Evolutionary conservation across 2,329 filamentous ascomycete genomes (phyloP).

Genomic region (Ploettnerulaceae sp.): DNA sequence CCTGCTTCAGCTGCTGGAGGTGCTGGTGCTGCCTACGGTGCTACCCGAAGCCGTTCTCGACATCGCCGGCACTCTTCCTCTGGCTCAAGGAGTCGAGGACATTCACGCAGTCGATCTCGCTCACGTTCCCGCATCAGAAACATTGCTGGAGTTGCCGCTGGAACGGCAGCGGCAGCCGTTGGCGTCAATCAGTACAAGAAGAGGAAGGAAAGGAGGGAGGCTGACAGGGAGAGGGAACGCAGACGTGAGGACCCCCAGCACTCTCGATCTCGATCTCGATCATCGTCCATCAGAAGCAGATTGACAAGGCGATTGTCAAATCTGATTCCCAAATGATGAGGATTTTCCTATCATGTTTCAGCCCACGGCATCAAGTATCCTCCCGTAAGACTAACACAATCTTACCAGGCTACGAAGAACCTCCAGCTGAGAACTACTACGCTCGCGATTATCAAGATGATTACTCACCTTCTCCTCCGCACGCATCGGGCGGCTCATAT

Average conservation of each 20-base stretch:
- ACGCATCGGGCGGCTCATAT: slow-evolving; percentile 33
- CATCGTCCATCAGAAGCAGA: slow-evolving; percentile 30
- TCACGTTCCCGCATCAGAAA: slow-evolving; percentile 49
- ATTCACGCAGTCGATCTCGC: slow-evolving; percentile 38
- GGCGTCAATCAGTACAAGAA: slow-evolving; percentile 58
- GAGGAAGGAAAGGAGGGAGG: slow-evolving; percentile 38
- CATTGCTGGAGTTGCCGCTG: slow-evolving; percentile 50
- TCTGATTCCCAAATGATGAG: slow-evolving; percentile 28
- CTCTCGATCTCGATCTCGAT: slow-evolving; percentile 31
- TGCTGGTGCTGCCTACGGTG: slow-evolving; percentile 26
- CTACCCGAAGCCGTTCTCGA: slow-evolving; percentile 21
- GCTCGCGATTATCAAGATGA: slow-evolving; percentile 28
- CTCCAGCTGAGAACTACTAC: slow-evolving; percentile 31
- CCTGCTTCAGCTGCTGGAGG: slow-evolving; percentile 25
- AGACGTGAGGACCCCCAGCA: slow-evolving; percentile 34
- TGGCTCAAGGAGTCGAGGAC: slow-evolving; percentile 24
- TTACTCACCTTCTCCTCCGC: slow-evolving; percentile 34
- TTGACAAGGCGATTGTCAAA: slow-evolving; percentile 31
- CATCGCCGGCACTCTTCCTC: slow-evolving; percentile 26
- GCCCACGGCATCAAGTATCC: slow-evolving; percentile 19
- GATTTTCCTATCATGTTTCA: slow-evolving; percentile 15
- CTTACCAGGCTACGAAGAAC: slow-evolving; percentile 32
- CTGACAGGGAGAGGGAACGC: slow-evolving; percentile 34
- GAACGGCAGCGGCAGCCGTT: slow-evolving; percentile 55
- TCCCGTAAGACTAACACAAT: slow-evolving; percentile 15